Evolutionary conservation across 2,329 filamentous ascomycete genomes (phyloP).

Genomic region (Xylaria sp.): DNA sequence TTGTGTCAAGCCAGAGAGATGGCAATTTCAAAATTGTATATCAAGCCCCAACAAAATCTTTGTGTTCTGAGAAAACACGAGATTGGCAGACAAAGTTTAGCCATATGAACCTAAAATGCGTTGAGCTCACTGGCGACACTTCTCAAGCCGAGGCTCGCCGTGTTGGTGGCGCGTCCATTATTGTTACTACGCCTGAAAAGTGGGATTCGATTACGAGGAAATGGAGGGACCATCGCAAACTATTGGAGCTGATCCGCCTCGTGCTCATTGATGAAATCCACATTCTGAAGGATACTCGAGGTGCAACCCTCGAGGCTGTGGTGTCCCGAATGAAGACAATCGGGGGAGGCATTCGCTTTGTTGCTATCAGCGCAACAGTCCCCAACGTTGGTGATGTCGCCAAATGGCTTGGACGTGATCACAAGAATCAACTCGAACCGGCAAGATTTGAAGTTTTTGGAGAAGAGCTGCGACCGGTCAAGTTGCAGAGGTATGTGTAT

Average conservation of each 20-base stretch:
- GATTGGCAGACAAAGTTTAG: constrained; percentile 81
- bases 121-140: constrained; percentile 83
- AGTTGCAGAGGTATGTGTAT: constrained; percentile 76
- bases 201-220: constrained; percentile 90
- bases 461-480: constrained; percentile 80
- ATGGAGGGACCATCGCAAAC: constrained; percentile 78
- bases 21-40: constrained; percentile 81
- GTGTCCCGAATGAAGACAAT: constrained; percentile 88
- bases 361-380: constrained; percentile 82
- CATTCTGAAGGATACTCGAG: constrained; percentile 79
- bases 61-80: constrained; percentile 76
- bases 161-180: constrained; percentile 78
- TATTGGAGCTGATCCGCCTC: constrained; percentile 77
- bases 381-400: constrained; percentile 84
- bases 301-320: constrained; percentile 81
- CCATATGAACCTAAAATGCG: constrained; percentile 69
- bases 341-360: constrained; percentile 74
- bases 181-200: constrained; percentile 88
- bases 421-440: constrained; percentile 63
- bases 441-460: constrained; percentile 74
- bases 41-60: constrained; percentile 81
- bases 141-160: constrained; percentile 67
- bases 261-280: constrained; percentile 90
- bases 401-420: constrained; percentile 74
- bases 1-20: constrained; percentile 61